Evolutionary conservation across 345 rosid genomes (phyloP), one percentile per base, ranked within the genome.

Genomic region (Camelina laxa): DNA sequence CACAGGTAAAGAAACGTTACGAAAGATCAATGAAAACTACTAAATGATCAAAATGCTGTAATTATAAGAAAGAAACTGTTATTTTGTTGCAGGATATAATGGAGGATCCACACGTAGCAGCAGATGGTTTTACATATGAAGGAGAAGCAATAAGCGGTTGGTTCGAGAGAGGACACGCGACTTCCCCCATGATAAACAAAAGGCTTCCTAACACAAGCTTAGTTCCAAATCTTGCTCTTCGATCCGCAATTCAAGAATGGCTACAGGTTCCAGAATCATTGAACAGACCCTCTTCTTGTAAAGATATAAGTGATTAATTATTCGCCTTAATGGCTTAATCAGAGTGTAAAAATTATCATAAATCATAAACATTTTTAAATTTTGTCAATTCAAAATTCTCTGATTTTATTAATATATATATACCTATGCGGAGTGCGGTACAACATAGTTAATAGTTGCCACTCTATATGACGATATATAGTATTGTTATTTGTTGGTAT

Each of bases 81-180:
- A 22, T 53, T 45, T 79, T 39, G 42, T 11, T 11, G 14, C 14
- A 92, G 97, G 96, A 83, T 63, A 74, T 89, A 19, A 92, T 92
- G 97, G 84, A 44, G 79, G 92, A 88, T 45, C 97, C 96, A 4
- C 84, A 82, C 15, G 83, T 89, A 70, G 96, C 96, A 30, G 89
- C 96, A 0, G 97, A 89, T 49, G 96, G 97, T 1, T 83, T 47
- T 65, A 87, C 96, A 0, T 92, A 92, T 27, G 97, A 89, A 83
- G 81, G 87, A 42, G 87, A 81, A 64, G 89, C 92, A 0, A 70
- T 92, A 64, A 78, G 82, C 12, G 88, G 79, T 33, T 92, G 97
- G 93, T 80, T 88, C 17, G 87, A 79, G 51, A 81, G 86, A 13
- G 77, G 85, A 42, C 80, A 82, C 0, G 79, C 74, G 31, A 85